Evolutionary conservation across 805 yeast species (phyloP), one percentile per base, ranked within the genome.

Genomic region (Grigorovia transvaalensis): DNA sequence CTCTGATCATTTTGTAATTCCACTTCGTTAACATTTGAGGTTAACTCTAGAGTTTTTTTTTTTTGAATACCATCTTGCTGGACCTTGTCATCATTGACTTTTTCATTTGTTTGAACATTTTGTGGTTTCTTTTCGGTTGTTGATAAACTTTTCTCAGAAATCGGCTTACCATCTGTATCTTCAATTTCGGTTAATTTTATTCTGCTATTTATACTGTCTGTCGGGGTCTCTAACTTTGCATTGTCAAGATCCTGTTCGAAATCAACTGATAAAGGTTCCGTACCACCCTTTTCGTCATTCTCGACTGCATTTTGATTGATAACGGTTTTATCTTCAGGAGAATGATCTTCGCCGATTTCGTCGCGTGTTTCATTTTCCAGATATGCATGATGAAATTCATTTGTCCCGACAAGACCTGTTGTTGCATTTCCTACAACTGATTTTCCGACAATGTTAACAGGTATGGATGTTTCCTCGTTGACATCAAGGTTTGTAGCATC

Each of bases 361-460:
- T 20, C 6, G 17, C 17, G 3, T 15, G 29, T 23, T 15, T 44
- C 30, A 44, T 44, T 44, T 13, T 44, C n/a, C 15, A n/a, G 9
- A 29, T n/a, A 23, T 19, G n/a, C 45, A 20, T 17, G 33, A 20
- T 44, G 33, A 4, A 23, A 27, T 11, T 29, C 17, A 33, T 33
- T 20, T 8, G 2, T 13, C 18, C 33, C 35, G 9, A 18, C 19
- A 3, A 9, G 19, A 11, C 12, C 19, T 8, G 15, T 18, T 33
- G 30, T 30, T 19, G 20, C 43, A 12, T 19, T 11, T 23, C 44
- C 51, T 6, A 9, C 48, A n/a, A 27, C 40, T 40, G 53, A 9
- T 44, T 52, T 53, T 9, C 53, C 56, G 19, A 52, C 51, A 8
- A 23, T 44, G 18, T 48, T 47, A 13, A 20, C 52, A 33, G 47